These are phyloP conservation scores for Cucumis cinereus DNA, from an alignment of 306 rosid species.

Conservation along the genomic window DNA sequence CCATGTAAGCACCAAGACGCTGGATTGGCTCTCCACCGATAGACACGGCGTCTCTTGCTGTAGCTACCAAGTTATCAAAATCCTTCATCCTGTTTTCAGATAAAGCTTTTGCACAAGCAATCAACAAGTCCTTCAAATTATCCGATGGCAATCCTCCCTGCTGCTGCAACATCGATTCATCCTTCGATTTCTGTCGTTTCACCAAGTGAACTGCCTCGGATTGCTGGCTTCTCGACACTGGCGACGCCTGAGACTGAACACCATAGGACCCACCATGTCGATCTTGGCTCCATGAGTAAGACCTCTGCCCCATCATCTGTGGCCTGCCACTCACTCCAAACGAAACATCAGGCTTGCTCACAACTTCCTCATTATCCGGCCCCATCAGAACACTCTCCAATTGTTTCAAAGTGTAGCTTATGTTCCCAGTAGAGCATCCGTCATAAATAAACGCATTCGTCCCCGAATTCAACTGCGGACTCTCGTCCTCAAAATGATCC, in stretches of 20 bases:
- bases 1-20: constrained; percentile 91
- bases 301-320: constrained; percentile 22
- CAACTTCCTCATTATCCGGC: constrained; percentile 48
- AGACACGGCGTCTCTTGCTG: constrained; percentile 57
- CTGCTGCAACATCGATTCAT: constrained; percentile 25
- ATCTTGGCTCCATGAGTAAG: constrained; percentile 38
- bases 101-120: constrained; percentile 68
- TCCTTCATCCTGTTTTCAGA: constrained; percentile 30
- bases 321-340: constrained; percentile 25
- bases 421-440: constrained; percentile 27
- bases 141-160: constrained; percentile 26
- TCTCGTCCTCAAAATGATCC: constrained; percentile 18
- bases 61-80: constrained; percentile 45
- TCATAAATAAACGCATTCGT: constrained; percentile 22
- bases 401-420: constrained; percentile 41
- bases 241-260: constrained; percentile 29
- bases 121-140: constrained; percentile 56
- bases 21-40: constrained; percentile 76
- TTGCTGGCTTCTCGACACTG: constrained; percentile 22
- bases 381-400: constrained; percentile 83
- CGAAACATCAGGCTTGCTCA: constrained; percentile 26
- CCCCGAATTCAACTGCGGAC: constrained; percentile 27
- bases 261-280: constrained; percentile 20
- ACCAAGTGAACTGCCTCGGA: constrained; percentile 28
- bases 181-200: constrained; percentile 52